phyloP scores from a whole-genome alignment of 805 yeast genomes.

The Candida khao-thaluensis region DNA sequence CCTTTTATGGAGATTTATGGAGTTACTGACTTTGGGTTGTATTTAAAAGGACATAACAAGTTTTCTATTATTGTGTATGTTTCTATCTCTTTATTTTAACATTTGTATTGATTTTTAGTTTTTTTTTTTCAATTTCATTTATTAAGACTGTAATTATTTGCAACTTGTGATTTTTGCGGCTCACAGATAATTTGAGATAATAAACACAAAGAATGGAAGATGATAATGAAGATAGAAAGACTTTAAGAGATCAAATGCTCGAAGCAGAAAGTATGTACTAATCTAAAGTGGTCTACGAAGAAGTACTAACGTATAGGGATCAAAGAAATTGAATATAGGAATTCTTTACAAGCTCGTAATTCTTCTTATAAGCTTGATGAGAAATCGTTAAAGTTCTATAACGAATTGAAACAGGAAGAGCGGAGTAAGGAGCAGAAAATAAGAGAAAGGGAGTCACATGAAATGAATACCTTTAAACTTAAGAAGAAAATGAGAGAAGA shows the following conservation, averaged over 20 bases:
- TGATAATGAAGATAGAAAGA: conserved; percentile 30
- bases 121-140: too few species aligned
- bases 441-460: conserved; percentile 23
- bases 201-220: conserved; percentile 11
- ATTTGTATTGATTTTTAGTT: too few species aligned
- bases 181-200: not conserved
- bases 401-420: conserved; percentile 22
- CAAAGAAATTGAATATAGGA: conserved; percentile 33
- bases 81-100: not conserved
- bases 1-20: not conserved
- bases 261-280: conserved; percentile 37
- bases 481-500: conserved; percentile 3
- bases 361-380: conserved; percentile 42
- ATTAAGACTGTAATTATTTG: too few species aligned
- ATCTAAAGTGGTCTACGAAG: not conserved
- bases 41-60: too few species aligned
- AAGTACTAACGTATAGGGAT: conserved; percentile 25
- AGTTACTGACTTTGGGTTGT: too few species aligned
- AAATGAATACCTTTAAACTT: conserved; percentile 13
- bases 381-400: conserved; percentile 36
- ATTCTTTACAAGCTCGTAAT: conserved; percentile 29
- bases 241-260: conserved; percentile 41
- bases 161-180: conserved; percentile 5
- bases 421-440: conserved; percentile 20
- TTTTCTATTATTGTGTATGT: too few species aligned